Evolutionary conservation across 2,329 filamentous ascomycete species (phyloP).

Genomic region (Fusarium sp.): DNA sequence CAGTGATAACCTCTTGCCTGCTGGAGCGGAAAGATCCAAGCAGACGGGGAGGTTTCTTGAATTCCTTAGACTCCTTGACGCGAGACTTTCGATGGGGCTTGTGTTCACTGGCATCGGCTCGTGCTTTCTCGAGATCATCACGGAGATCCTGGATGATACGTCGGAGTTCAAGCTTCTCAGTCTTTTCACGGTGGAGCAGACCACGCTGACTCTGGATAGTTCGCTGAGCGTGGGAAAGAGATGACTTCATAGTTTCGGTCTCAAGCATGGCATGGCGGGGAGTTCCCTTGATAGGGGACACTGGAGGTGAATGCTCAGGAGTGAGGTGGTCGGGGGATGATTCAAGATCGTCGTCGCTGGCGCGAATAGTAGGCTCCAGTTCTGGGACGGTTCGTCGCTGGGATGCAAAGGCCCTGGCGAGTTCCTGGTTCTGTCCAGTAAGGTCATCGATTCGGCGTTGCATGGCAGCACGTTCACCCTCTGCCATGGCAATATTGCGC

Average conservation of each 20-base stretch:
- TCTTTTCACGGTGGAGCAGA: conserved; percentile 97
- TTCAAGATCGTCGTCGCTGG: conserved; percentile 73
- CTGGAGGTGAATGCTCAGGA: conserved; percentile 89
- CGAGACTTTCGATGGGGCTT: conserved; percentile 70
- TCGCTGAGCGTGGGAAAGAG: conserved; percentile 91
- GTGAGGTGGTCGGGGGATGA: conserved; percentile 77
- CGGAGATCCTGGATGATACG: conserved; percentile 95
- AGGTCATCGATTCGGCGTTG: conserved; percentile 91
- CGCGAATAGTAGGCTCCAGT: conserved; percentile 68
- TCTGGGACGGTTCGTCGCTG: conserved; percentile 77
- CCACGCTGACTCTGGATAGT: conserved; percentile 97
- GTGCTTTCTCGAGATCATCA: conserved; percentile 85
- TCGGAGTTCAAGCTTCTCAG: conserved; percentile 95
- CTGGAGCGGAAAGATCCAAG: conserved; percentile 81
- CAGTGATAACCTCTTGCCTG: conserved; percentile 81
- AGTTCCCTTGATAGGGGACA: conserved; percentile 91
- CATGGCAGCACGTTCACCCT: conserved; percentile 81
- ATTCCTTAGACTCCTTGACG: conserved; percentile 73
- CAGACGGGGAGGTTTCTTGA: conserved; percentile 83
- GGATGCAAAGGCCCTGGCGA: conserved; percentile 84
- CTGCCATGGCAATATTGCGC: conserved; percentile 80
- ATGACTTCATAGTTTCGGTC: conserved; percentile 94
- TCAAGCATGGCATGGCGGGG: conserved; percentile 93
- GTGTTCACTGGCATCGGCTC: conserved; percentile 62
- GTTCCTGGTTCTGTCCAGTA: conserved; percentile 88